These are phyloP conservation scores for Fusarium fujikuroi DNA, from an alignment of 2,329 filamentous ascomycete species.

Conservation along the genomic window DNA sequence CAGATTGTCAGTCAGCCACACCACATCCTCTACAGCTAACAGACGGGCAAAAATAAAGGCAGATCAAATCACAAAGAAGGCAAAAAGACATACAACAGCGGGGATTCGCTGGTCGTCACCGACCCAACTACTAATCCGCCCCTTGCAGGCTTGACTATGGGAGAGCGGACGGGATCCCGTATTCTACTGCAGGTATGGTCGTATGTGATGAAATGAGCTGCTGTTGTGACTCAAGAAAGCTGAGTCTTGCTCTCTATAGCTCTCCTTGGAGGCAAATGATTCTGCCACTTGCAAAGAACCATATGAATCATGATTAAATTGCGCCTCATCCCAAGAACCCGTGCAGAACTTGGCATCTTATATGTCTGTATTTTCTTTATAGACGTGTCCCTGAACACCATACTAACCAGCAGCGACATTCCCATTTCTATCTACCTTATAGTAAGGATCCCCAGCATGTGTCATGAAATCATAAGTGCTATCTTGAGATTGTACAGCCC, in stretches of 20 bases:
- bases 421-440: no score
- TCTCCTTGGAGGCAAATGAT: fast-evolving
- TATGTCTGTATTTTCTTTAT: fast-evolving
- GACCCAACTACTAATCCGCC: background rate
- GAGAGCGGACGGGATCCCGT: background rate
- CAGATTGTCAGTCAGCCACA: fast-evolving
- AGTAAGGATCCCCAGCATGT: fast-evolving
- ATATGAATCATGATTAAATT: fast-evolving
- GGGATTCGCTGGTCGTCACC: background rate
- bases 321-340: fast-evolving
- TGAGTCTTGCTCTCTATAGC: no score
- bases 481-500: background rate
- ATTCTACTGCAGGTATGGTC: background rate
- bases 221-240: background rate
- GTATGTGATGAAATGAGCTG: fast-evolving
- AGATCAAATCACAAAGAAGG: fast-evolving
- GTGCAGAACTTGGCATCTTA: fast-evolving
- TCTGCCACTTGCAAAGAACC: background rate
- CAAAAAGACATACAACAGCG: background rate
- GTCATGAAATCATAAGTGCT: fast-evolving
- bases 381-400: fast-evolving
- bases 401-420: fast-evolving
- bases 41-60: fast-evolving
- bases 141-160: background rate
- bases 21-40: fast-evolving